Evolutionary conservation across 108 stramenopile genomes (phyloP), one percentile per base, ranked within the genome.

Genomic region (Schizochytrium sp.): DNA sequence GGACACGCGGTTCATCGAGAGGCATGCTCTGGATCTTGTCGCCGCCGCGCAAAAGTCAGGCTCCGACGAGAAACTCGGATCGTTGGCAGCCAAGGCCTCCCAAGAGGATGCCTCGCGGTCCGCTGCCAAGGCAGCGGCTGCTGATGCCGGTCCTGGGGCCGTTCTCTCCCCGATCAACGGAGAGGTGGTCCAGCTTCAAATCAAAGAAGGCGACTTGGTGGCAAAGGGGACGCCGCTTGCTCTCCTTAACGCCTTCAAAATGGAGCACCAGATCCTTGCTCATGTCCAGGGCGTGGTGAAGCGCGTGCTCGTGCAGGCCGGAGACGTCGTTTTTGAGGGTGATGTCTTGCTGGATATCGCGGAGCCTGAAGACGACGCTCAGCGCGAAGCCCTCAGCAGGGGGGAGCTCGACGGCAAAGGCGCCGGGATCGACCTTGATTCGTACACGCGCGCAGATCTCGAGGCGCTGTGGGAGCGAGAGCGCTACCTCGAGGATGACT

Each of bases 91-190:
- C 48, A 45, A 18, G 5, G 19, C 76, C 10, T 8, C 45, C 76
- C 10, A 23, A 6, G 51, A 14, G 8, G 41, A 83, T 23, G 51
- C 12, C n/a, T 2, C 48, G 16, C 23, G 48, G 4, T 25, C 76
- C 28, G 10, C 45, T 12, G 51, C 34, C 34, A 34, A 34, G 34
- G 34, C 51, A 25, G 48, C 76, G n/a, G 25, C 45, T 18, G 19
- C 28, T 47, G 76, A 83, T 47, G 48, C 93, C 57, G 88, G 10
- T 51, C 25, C 92, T 91, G 91, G 92, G 25, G 72, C 90, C 25
- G 94, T 98, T 41, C 97, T 96, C 43, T 96, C 97, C 5, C 96
- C 97, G 60, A 98, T 99, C 97, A 97, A 97, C 41, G 97, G 97
- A 23, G 97, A 97, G 2, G 97, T 98, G 14, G 92, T 98, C 23